Conservation (phyloP, 1,284 basidiomycete species). For the Retiboletus fuscus region DNA sequence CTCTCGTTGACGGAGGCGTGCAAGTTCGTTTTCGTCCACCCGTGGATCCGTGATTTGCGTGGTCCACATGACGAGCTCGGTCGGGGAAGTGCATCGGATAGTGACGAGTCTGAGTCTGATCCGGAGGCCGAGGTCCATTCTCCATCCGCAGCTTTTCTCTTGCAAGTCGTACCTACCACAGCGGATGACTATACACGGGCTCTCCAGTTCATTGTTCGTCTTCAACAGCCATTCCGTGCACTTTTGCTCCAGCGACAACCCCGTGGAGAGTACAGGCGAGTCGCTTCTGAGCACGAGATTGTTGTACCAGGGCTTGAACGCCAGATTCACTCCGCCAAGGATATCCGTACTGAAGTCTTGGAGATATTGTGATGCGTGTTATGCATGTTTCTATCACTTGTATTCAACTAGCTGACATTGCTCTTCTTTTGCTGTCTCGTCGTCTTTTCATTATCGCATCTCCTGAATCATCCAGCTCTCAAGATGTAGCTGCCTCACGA, state of each 20-base stretch:
- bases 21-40: too few relatives aligned
- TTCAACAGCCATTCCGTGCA: too few relatives aligned
- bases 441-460: too few relatives aligned
- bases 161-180: not conserved
- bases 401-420: too few relatives aligned
- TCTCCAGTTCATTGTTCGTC: not conserved
- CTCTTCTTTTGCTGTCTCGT: too few relatives aligned
- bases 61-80: not conserved
- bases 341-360: too few relatives aligned
- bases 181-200: constrained; percentile 2
- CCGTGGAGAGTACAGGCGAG: too few relatives aligned
- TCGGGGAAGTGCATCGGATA: not conserved
- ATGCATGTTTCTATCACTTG: not conserved
- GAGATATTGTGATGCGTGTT: constrained; percentile 16
- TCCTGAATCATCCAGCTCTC: too few relatives aligned
- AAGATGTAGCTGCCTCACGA: too few relatives aligned
- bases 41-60: too few relatives aligned
- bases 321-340: not conserved
- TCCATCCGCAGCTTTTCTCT: not conserved
- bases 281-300: not conserved
- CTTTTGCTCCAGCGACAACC: too few relatives aligned
- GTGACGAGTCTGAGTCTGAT: not conserved
- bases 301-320: constrained; percentile 2
- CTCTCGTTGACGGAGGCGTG: too few relatives aligned
- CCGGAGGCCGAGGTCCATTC: not conserved